Evolutionary conservation across 495 filamentous ascomycete species (phyloP).

Genomic region (Penicillium riverlandense): DNA sequence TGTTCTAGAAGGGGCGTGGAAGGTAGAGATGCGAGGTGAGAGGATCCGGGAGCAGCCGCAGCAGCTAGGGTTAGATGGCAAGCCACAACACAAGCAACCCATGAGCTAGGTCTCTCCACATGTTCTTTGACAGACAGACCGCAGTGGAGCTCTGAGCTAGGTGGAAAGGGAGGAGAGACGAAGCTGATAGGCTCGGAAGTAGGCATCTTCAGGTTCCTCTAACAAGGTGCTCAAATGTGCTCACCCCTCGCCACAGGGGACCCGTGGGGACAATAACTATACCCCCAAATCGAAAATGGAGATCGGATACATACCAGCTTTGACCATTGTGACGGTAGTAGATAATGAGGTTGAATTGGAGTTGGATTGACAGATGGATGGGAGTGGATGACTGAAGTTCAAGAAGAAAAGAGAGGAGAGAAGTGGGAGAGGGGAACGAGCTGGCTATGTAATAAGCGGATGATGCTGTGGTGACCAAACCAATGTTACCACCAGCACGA

Average conservation of each 20-base stretch:
- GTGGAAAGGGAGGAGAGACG: slow-evolving; percentile 1
- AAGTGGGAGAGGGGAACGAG: slow-evolving; percentile 9
- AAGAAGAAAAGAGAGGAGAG: slow-evolving; percentile 7
- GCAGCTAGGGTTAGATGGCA: too few species aligned
- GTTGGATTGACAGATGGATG: slow-evolving; percentile 7
- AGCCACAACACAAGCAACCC: too few species aligned
- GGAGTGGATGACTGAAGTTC: slow-evolving; percentile 5
- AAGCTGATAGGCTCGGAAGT: slow-evolving; percentile 26
- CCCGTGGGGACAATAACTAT: slow-evolving; percentile 24
- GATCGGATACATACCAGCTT: slow-evolving; percentile 67
- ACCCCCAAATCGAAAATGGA: slow-evolving; percentile 6
- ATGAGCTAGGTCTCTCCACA: too few species aligned
- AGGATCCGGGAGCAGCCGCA: neutral
- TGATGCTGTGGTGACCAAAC: slow-evolving; percentile 25
- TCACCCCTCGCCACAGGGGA: slow-evolving; percentile 33
- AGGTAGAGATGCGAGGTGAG: neutral
- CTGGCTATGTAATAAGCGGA: slow-evolving; percentile 17
- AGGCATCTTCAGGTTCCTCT: slow-evolving; percentile 2
- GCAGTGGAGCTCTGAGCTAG: slow-evolving; percentile 5
- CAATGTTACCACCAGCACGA: neutral
- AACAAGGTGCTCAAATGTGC: slow-evolving; percentile 50
- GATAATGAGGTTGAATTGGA: slow-evolving; percentile 3
- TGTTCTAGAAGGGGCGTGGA: neutral
- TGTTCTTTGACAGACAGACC: neutral
- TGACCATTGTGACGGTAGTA: slow-evolving; percentile 75